Evolutionary conservation across 1,284 basidiomycete genomes (phyloP), one percentile per base, ranked within the genome.

Genomic region (Irpex sp.): DNA sequence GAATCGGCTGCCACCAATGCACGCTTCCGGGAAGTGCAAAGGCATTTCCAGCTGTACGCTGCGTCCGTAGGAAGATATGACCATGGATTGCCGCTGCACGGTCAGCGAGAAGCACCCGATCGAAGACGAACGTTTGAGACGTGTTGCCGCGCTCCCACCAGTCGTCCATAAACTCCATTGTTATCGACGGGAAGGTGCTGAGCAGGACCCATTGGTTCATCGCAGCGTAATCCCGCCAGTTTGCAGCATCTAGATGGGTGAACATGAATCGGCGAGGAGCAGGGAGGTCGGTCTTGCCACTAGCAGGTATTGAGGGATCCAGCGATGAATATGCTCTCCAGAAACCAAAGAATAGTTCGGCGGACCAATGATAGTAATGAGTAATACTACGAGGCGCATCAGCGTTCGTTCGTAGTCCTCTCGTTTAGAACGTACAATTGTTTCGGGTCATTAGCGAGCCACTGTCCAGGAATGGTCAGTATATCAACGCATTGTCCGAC

Each of bases 281-380:
- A 0, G 90, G 89, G 19, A 96, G 85, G 0, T 79, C 76, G 2
- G 88, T 88, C 55, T 82, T 80, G 19, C 91, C 92, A 45, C 80
- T 75, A 0, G 81, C 66, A 9, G 85, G 74, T 64, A 94, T 92
- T 23, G 75, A 76, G 0, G 83, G 82, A 72, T 94, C 92, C 16
- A 94, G 79, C 1, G 90, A 87, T 37, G 91, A 84, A 70, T 94
- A 95, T 0, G 92, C 87, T 21, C 92, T 82, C 93, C 93, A 95
- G 66, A 94, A 83, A 52, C 93, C 93, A 64, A 93, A 92, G 74
- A 91, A 88, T 16, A 94, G 83, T 71, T 96, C 94, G 5, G 93
- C 93, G 35, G 90, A 86, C 83, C 89, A 94, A 68, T 92, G 88
- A 71, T 91, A 91, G 68, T 91, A 91, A 70, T 92, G 89, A 0